These are phyloP conservation scores for Pseudotulostoma volvatum DNA, from an alignment of 495 filamentous ascomycete species.

Conservation along the genomic window DNA sequence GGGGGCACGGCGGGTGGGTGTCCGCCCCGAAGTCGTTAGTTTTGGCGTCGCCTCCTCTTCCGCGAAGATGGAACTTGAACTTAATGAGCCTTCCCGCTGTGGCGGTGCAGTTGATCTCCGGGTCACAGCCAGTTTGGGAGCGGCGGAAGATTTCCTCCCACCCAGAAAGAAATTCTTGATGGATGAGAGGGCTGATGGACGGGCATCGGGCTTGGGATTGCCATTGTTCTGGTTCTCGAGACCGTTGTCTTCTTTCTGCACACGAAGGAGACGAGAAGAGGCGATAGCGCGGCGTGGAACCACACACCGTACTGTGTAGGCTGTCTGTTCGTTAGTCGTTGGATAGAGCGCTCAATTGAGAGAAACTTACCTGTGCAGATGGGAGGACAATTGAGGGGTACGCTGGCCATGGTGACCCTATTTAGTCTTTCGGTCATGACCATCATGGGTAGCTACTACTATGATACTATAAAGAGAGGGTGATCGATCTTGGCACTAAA, in stretches of 20 bases:
- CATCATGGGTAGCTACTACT: no score
- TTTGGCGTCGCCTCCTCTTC: conserved; percentile 12
- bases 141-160: conserved; percentile 8
- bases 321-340: no score
- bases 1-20: neutral
- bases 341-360: no score
- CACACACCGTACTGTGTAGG: conserved; percentile 6
- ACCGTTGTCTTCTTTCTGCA: conserved; percentile 13
- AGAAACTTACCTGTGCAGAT: no score
- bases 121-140: conserved; percentile 12
- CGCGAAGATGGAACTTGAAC: conserved; percentile 27
- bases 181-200: conserved; percentile 14
- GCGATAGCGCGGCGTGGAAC: conserved; percentile 27
- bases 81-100: conserved; percentile 21
- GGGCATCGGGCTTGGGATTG: conserved; percentile 6
- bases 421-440: no score
- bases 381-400: no score
- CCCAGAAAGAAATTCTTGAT: conserved; percentile 28
- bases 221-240: conserved; percentile 6
- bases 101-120: conserved; percentile 16
- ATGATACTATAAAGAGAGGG: no score
- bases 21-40: conserved; percentile 4
- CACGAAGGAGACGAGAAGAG: conserved; percentile 18
- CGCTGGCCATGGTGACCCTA: no score
- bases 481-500: no score